These are phyloP conservation scores for Ceratobasidium sp. DNA, from an alignment of 1,284 basidiomycete species.

Conservation along the genomic window DNA sequence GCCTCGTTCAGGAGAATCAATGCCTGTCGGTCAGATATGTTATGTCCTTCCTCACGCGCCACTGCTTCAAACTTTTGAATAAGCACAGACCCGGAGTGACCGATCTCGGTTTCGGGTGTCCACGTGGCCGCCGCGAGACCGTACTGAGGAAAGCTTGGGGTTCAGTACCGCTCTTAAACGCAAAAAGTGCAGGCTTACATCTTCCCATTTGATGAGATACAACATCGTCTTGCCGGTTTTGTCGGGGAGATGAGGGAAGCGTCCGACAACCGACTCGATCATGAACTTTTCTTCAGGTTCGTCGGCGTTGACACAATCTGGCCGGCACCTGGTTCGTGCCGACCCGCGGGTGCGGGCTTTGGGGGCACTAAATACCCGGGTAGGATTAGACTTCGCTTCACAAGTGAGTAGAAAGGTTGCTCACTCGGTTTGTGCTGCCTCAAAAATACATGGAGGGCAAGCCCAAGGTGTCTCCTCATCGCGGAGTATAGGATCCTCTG, in stretches of 20 bases:
- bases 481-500: not conserved
- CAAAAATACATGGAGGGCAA: constrained; percentile 24
- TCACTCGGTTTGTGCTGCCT: not conserved
- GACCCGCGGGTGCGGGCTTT: not conserved
- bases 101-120: constrained; percentile 30
- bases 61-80: constrained; percentile 1
- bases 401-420: not conserved
- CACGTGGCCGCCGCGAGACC: not conserved
- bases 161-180: not conserved
- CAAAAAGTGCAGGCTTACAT: not conserved
- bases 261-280: constrained; percentile 17
- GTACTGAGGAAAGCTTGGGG: not conserved
- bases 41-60: not conserved
- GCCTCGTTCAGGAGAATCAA: constrained; percentile 27
- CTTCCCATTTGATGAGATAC: constrained; percentile 34
- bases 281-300: not conserved
- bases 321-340: not conserved
- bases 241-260: constrained; percentile 7
- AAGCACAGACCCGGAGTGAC: not conserved
- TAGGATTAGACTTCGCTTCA: not conserved
- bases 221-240: constrained; percentile 2
- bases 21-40: not conserved
- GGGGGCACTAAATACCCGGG: not conserved
- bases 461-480: constrained; percentile 6
- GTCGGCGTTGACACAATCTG: not conserved